Evolutionary conservation across 148 eudicot genomes (phyloP).

Genomic region (Beta vulgaris): DNA sequence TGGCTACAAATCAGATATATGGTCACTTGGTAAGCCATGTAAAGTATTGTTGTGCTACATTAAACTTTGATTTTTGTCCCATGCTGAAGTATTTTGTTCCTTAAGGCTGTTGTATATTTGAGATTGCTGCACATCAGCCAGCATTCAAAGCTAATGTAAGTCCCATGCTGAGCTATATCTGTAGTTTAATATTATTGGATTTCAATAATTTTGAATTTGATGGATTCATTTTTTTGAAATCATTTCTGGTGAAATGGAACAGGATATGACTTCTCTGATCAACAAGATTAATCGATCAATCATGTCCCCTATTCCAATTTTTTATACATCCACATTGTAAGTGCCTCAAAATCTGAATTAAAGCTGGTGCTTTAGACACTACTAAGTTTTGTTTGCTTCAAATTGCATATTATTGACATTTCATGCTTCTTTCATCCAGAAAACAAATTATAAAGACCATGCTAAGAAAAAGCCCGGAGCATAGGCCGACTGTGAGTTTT

Average conservation of each 20-base stretch:
- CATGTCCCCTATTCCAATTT: constrained; percentile 76
- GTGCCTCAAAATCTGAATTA: constrained; percentile 21
- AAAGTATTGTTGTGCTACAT: background rate
- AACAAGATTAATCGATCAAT: constrained; percentile 80
- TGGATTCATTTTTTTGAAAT: background rate
- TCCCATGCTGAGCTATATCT: background rate
- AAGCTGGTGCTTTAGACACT: background rate
- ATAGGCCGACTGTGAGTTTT: constrained; percentile 89
- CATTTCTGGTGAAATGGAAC: constrained; percentile 20
- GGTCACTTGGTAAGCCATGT: constrained; percentile 74
- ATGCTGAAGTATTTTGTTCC: constrained; percentile 6
- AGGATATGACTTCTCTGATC: constrained; percentile 85
- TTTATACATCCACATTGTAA: constrained; percentile 81
- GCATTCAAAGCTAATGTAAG: constrained; percentile 89
- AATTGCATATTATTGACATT: constrained; percentile 4
- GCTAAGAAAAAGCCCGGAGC: constrained; percentile 94
- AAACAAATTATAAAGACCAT: constrained; percentile 90
- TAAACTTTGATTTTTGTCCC: background rate
- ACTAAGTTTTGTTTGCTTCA: background rate
- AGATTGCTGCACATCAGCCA: constrained; percentile 94
- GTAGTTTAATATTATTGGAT: background rate
- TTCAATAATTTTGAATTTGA: background rate
- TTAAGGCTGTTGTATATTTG: constrained; percentile 93
- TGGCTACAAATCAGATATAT: constrained; percentile 92
- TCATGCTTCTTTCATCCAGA: constrained; percentile 37